These are phyloP conservation scores for Moricandia moricandioides DNA, from an alignment of 345 rosid genomes.

Conservation along the genomic window DNA sequence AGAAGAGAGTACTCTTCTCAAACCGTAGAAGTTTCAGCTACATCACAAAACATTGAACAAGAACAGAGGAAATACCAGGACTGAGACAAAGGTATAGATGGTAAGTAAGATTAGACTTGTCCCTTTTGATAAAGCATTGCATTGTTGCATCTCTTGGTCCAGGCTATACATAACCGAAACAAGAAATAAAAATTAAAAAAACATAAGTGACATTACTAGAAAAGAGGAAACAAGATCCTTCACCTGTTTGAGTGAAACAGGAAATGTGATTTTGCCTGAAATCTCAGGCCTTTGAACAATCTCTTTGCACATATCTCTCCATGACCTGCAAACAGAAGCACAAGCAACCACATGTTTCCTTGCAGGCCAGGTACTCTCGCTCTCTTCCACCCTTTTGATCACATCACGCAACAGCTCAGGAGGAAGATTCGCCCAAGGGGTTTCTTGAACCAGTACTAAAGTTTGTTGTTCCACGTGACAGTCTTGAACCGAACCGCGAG, in stretches of 20 bases:
- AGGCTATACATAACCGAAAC: conserved; percentile 49
- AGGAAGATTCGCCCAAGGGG: conserved; percentile 87
- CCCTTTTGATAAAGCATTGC: conserved; percentile 93
- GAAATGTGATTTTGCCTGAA: conserved; percentile 86
- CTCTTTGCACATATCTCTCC: conserved; percentile 96
- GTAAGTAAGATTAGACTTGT: conserved; percentile 81
- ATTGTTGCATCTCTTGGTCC: conserved; percentile 79
- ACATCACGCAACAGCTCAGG: conserved; percentile 86
- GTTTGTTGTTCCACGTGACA: conserved; percentile 53
- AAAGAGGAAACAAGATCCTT: background rate
- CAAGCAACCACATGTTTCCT: conserved; percentile 90
- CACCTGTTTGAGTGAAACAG: conserved; percentile 91
- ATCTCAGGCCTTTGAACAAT: conserved; percentile 76
- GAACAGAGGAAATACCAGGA: conserved; percentile 51
- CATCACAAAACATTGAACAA: background rate
- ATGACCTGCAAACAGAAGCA: conserved; percentile 88
- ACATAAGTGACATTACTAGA: background rate
- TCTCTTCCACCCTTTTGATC: conserved; percentile 82
- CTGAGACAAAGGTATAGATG: conserved; percentile 89
- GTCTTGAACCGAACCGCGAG: conserved; percentile 72
- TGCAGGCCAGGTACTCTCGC: conserved; percentile 84
- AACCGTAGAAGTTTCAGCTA: background rate
- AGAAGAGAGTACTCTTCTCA: background rate
- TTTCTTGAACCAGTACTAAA: conserved; percentile 50
- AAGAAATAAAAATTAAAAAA: background rate